phyloP scores from a whole-genome alignment of 192 early-diverging fungal genomes.

The Coemansia sp. region DNA sequence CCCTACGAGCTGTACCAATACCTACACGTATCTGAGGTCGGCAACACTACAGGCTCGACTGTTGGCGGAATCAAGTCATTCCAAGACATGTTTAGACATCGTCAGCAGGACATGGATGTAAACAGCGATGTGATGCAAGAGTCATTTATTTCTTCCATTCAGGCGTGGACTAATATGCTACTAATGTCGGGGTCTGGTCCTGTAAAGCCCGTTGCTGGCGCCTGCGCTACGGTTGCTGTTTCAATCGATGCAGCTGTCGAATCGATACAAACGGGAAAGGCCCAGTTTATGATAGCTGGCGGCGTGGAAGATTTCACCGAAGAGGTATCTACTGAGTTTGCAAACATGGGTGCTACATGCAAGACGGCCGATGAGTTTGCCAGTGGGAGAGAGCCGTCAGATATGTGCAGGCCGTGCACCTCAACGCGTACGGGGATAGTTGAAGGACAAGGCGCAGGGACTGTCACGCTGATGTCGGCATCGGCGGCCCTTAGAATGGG shows the following conservation, averaged over 20 bases:
- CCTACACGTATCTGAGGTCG: slow-evolving; percentile 90
- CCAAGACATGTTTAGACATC: slow-evolving; percentile 74
- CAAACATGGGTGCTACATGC: slow-evolving; percentile 97
- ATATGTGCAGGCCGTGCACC: slow-evolving; percentile 90
- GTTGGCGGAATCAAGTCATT: slow-evolving; percentile 83
- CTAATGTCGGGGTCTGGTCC: slow-evolving; percentile 88
- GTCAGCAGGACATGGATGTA: slow-evolving; percentile 74
- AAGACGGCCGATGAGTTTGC: slow-evolving; percentile 78
- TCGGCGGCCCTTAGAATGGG: slow-evolving; percentile 84
- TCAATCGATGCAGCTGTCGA: slow-evolving; percentile 91
- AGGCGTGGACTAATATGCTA: slow-evolving; percentile 97
- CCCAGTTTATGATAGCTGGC: slow-evolving; percentile 90
- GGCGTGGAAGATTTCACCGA: slow-evolving; percentile 93
- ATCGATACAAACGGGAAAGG: slow-evolving; percentile 84
- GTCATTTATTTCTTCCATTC: slow-evolving; percentile 61
- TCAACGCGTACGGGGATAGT: slow-evolving; percentile 89
- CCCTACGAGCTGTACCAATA: slow-evolving; percentile 97
- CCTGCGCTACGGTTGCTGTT: slow-evolving; percentile 88
- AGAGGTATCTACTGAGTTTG: slow-evolving; percentile 93
- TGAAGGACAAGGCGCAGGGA: slow-evolving; percentile 92
- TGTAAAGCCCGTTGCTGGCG: slow-evolving; percentile 76
- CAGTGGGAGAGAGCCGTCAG: slow-evolving; percentile 74
- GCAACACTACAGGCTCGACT: slow-evolving; percentile 85
- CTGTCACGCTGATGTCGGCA: slow-evolving; percentile 88
- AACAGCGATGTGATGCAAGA: slow-evolving; percentile 94